Base-by-base conservation (phyloP, 1,284 basidiomycete genomes). In the Coniferiporia sulphurascens region DNA sequence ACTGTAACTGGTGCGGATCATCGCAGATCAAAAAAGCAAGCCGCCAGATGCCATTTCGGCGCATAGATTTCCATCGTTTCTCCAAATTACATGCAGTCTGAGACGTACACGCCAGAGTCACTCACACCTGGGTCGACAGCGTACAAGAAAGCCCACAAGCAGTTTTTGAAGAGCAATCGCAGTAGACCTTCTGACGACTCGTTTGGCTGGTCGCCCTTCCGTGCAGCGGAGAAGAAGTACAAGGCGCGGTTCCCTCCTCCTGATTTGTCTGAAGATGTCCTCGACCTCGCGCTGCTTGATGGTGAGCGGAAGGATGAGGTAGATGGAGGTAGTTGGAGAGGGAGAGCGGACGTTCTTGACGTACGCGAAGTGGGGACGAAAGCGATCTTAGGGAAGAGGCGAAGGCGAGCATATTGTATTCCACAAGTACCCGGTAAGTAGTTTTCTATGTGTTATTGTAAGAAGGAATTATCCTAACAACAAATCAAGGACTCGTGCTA, bases 221-320 rank as follows among this genome's bases (percentile, higher is more conserved):
- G 90, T 66, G 78, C 78, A 0, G 83, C 84, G 38, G 90, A 92
- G 71, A 92, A 92, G 71, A 80, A 76, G 54, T 92, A 81, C 76
- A 92, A 90, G 71, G 76, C 86, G 0, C 78, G 80, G 41, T 91
- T 88, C 67, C 88, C 89, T 10, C 87, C 86, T 2, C 88, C 86
- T 1, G 84, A 89, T 73, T 77, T 92, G 5, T 78, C 78, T 10
- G 19, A 46, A 46, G 69, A 73, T 52, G 86, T 88, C 4, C 76
- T 92, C 3, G 89, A 92, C 71, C 73, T 89, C 36, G 80, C 81
- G 8, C 68, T 72, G 5, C 65, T 79, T n/a, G 76, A 82, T 65
- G 64, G 70, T 0, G 44, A 63, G 8, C 70, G 81, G 56, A 61
- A 64, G 3, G 65, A 70, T 12, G 82, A 83, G 66, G 68, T 80